Percentiles rank a stretch among this genome's conserved stretches.
phyloP scores from a whole-genome alignment of 139 green algal genomes.

The Zygnema circumcarinatum region DNA sequence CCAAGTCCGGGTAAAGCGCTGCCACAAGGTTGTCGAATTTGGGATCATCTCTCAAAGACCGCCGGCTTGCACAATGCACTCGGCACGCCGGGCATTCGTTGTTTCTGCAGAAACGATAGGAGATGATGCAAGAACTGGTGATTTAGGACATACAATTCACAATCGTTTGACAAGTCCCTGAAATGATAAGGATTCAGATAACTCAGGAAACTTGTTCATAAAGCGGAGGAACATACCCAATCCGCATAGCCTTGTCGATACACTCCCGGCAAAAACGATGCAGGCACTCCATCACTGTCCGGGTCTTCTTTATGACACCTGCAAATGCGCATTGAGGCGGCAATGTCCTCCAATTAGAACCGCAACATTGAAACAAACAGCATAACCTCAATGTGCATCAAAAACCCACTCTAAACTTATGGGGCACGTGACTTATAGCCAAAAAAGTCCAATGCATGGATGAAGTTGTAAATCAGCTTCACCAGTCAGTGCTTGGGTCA shows the following conservation, averaged over 20 bases:
- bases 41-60: slow-evolving; percentile 52
- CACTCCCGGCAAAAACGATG: slow-evolving; percentile 61
- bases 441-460: too few species aligned
- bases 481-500: too few species aligned
- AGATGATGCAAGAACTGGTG: not conserved
- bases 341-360: too few species aligned
- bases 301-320: slow-evolving; percentile 60
- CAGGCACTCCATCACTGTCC: slow-evolving; percentile 61
- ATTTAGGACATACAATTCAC: too few species aligned
- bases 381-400: too few species aligned
- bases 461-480: too few species aligned
- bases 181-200: slow-evolving; percentile 9
- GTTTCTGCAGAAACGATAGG: slow-evolving; percentile 56
- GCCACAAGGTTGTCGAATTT: slow-evolving; percentile 60
- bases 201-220: too few species aligned
- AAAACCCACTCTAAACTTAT: too few species aligned
- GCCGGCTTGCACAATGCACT: slow-evolving; percentile 42
- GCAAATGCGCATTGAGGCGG: not conserved
- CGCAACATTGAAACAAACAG: too few species aligned
- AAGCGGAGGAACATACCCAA: slow-evolving; percentile 27
- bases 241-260: slow-evolving; percentile 61
- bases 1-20: slow-evolving; percentile 56
- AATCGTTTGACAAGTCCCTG: slow-evolving; percentile 1
- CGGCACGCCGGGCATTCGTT: slow-evolving; percentile 62
- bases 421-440: too few species aligned